Percentiles rank a stretch among this genome's conserved stretches.
Conservation (phyloP, 257 asterid genomes). For the Capsicum pubescens region DNA sequence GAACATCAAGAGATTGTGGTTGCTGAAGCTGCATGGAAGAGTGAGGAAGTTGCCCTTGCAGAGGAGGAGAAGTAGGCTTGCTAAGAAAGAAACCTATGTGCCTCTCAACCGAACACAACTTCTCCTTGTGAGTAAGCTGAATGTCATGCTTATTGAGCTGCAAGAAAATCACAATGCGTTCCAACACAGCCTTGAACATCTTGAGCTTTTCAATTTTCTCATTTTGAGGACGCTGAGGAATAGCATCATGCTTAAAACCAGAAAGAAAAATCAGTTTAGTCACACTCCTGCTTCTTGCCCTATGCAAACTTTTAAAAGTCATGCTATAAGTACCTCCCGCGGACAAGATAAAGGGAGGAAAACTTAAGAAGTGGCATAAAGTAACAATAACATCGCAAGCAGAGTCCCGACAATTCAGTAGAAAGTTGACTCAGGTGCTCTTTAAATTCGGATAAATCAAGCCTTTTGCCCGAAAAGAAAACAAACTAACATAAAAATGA, state of each 20-base stretch:
- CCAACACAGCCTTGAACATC: background rate
- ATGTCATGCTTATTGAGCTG: background rate
- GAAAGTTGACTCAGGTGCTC: background rate
- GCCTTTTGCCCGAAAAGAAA: background rate
- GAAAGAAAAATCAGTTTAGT: too few relatives aligned
- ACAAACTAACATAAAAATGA: slow-evolving; percentile 11
- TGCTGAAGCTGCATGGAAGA: too few relatives aligned
- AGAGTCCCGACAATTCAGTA: background rate
- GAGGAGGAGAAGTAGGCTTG: too few relatives aligned
- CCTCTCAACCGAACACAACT: background rate
- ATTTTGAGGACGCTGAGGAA: too few relatives aligned
- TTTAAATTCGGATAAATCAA: background rate
- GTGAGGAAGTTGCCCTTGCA: too few relatives aligned
- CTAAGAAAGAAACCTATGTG: background rate
- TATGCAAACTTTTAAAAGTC: background rate
- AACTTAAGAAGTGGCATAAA: background rate
- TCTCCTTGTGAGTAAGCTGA: background rate
- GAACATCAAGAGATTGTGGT: too few relatives aligned
- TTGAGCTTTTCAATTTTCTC: background rate
- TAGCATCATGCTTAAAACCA: too few relatives aligned
- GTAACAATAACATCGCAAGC: background rate
- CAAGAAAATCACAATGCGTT: background rate
- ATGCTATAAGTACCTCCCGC: background rate
- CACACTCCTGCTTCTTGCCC: too few relatives aligned
- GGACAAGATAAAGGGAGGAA: background rate